Evolutionary conservation across 1,284 basidiomycete genomes (phyloP).

Genomic region (Inonotus obliquus): DNA sequence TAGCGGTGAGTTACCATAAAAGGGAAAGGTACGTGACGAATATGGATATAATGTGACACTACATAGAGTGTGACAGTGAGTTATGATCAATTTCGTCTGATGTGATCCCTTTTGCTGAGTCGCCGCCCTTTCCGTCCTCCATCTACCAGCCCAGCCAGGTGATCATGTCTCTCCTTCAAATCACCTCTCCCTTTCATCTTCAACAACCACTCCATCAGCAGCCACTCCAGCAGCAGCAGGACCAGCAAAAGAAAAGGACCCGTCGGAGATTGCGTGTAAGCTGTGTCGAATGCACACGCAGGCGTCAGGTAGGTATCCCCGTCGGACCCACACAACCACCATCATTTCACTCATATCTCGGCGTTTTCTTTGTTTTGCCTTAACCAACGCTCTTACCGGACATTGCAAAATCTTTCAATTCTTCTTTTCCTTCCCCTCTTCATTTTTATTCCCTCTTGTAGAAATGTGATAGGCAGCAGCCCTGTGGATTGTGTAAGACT

Average conservation of each 20-base stretch:
- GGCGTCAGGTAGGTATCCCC: conserved; percentile 39
- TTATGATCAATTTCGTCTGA: not conserved
- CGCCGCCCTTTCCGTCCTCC: too few species aligned
- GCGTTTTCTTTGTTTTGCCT: not conserved
- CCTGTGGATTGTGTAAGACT: conserved; percentile 45
- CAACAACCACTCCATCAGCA: not conserved
- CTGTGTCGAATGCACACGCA: conserved; percentile 53
- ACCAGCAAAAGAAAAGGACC: conserved; percentile 27
- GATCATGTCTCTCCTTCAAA: not conserved
- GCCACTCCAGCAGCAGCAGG: not conserved
- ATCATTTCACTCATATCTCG: not conserved
- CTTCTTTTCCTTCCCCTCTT: not conserved
- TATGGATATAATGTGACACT: not conserved
- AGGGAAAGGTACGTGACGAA: not conserved
- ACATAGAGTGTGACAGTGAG: not conserved
- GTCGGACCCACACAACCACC: not conserved
- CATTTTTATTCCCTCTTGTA: conserved; percentile 21
- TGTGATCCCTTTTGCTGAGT: too few species aligned
- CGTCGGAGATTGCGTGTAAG: conserved; percentile 42
- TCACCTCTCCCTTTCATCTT: not conserved
- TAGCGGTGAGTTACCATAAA: not conserved
- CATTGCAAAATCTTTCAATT: conserved; percentile 7
- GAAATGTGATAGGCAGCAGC: conserved; percentile 52
- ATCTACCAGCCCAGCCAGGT: not conserved
- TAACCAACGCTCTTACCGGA: not conserved